Conservation (phyloP, 768 basidiomycete genomes). For the Gymnopilus junonius region DNA sequence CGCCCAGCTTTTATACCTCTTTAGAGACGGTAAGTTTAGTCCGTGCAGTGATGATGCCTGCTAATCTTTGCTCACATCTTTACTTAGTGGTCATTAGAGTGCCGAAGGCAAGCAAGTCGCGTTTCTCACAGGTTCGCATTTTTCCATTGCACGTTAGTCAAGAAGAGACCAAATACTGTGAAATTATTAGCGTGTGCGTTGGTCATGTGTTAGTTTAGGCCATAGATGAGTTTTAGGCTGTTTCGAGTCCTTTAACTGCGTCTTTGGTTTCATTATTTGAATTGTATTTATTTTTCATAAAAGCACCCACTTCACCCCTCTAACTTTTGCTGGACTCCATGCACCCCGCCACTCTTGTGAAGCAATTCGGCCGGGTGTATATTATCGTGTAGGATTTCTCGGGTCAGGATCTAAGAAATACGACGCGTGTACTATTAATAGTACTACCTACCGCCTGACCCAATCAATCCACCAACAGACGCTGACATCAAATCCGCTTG, state of each 20-base stretch:
- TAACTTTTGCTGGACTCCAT: too few relatives aligned
- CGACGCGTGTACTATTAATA: constrained; percentile 1
- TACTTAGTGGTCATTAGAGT: neutral
- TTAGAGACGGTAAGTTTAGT: neutral
- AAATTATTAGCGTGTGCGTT: neutral
- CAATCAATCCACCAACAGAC: neutral
- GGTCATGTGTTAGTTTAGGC: too few relatives aligned
- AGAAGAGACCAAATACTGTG: neutral
- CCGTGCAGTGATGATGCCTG: neutral
- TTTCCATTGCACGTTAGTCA: neutral
- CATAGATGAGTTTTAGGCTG: too few relatives aligned
- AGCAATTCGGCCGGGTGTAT: too few relatives aligned
- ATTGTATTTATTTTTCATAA: too few relatives aligned
- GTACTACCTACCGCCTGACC: neutral
- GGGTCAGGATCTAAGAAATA: too few relatives aligned
- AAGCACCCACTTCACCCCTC: too few relatives aligned
- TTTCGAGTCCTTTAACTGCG: too few relatives aligned
- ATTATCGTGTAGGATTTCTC: too few relatives aligned
- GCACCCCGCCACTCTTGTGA: too few relatives aligned
- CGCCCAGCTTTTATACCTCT: neutral
- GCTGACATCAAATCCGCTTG: neutral
- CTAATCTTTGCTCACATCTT: neutral
- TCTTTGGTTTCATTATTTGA: too few relatives aligned
- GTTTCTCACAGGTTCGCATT: neutral
- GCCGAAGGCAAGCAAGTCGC: neutral